Base-by-base conservation (phyloP, 164 flowering plant genomes). In the Saururus chinensis region DNA sequence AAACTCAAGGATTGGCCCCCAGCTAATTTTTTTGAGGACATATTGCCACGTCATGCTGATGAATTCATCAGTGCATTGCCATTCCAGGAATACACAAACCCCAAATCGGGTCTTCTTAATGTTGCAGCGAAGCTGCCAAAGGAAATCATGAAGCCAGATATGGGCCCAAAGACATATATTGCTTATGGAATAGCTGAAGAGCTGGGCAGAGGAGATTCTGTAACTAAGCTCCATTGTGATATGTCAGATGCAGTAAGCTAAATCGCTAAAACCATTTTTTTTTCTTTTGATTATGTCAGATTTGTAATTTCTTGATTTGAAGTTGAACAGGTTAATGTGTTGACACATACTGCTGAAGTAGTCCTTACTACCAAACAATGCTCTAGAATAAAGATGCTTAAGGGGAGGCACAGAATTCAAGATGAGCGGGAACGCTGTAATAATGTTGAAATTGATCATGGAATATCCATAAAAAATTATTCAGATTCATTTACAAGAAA, bases 1-100 rank as follows among this genome's bases (percentile, higher is more conserved):
- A 89, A 92, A 75, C 73, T 92, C 20, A 92, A 87, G 73, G 96
- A 92, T 68, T 92, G 95, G 96, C 96, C 98, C 14, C 96, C 98
- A 25, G 84, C 92, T 42, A 82, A 85, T n/a, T 58, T 78, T 74
- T 89, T 89, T 76, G 96, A 92, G 67, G 78, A 89, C 69, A 72
- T 82, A 10, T 65, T 92, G 66, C 98, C 95, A 0, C 88, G 98
- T 53, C 98, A 92, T 53, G 84, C 83, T 66, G 92, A 82, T 68
- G 96, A 89, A 68, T 87, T 92, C 67, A 78, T 87, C 54, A 66
- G 76, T 60, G 87, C 85, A 17, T 65, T 92, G 79, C 98, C 96
- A 17, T 87, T 82, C 70, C 86, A 80, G 60, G 90, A 82, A 60
- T 89, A 89, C 62, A 74, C 89, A 20, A 77, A 89, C 66, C 91